Base-by-base conservation (phyloP, 306 rosid genomes). In the Prinsepia uniflora region DNA sequence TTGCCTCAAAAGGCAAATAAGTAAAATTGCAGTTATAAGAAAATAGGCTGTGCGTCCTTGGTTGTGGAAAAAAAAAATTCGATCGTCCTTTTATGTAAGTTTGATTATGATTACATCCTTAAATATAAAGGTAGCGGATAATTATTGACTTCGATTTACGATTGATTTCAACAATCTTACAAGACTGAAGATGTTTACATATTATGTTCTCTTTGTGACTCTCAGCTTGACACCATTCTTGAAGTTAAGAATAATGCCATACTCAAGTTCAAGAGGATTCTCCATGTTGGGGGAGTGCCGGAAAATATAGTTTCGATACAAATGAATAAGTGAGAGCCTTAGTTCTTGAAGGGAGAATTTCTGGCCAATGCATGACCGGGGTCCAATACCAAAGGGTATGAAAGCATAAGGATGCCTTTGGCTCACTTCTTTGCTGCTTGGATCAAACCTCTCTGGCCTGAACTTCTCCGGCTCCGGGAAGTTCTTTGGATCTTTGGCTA, bases 311-410 rank as follows among this genome's bases (percentile, higher is more conserved):
- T 80, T 86, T 63, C 89, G 81, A 83, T 89, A 90, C 63, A 94
- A 79, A 73, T 94, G 96, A 71, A 94, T 87, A 57, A 94, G 71
- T 0, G 95, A 75, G 75, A 94, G 98, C 86, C 89, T 89, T 54
- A 94, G 50, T 81, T 90, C 98, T 77, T 88, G 89, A 0, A 87
- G 54, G 54, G 98, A 78, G 68, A 90, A 94, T 63, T 86, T 87
- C 76, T 89, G 85, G 12, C 98, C 98, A 30, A 94, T 84, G 89
- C 98, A 94, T 13, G 96, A 84, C 58, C 96, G 81, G 48, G 95
- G 97, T 56, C 98, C 98, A n/a, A 90, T 84, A 75, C 98, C 98
- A 50, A 94, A 94, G 48, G 98, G 97, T 71, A 89, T 75, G 12
- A 84, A 83, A 52, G 98, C 96, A 57, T 87, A 89, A 49, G 98